Conservation (phyloP, 31 red algal species). For the Endocladia muricata region DNA sequence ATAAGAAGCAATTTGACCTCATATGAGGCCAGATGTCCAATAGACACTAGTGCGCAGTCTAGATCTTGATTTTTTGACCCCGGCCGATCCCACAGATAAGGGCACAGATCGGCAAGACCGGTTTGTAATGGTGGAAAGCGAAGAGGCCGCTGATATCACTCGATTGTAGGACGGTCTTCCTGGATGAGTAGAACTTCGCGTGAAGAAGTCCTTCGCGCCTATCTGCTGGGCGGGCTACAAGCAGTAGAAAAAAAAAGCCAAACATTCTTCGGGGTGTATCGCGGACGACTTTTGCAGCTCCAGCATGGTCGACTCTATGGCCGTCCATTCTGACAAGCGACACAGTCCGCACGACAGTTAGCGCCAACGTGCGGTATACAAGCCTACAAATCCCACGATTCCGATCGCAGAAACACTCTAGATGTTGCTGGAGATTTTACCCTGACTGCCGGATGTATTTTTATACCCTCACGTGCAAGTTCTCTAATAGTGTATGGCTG, state of each 20-base stretch:
- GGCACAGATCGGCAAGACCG: slow-evolving; percentile 20
- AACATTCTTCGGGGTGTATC: background rate
- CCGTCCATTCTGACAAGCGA: slow-evolving; percentile 9
- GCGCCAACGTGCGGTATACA: background rate
- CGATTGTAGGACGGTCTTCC: slow-evolving; percentile 22
- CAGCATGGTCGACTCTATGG: background rate
- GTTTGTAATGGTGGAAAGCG: slow-evolving; percentile 8
- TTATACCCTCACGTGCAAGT: background rate
- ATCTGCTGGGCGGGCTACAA: background rate
- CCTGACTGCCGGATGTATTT: background rate
- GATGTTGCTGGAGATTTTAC: background rate
- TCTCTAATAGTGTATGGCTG: too few species aligned
- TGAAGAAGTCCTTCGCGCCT: background rate
- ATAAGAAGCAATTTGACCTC: too few species aligned
- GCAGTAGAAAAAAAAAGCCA: background rate
- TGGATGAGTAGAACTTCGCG: background rate
- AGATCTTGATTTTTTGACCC: slow-evolving; percentile 1
- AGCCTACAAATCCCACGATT: slow-evolving; percentile 3
- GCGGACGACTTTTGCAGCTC: slow-evolving; percentile 10
- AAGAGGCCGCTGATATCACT: background rate
- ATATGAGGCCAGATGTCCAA: too few species aligned
- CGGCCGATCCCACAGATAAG: slow-evolving; percentile 20
- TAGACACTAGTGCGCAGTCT: too few species aligned
- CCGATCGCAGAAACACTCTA: slow-evolving; percentile 10
- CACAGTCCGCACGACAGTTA: background rate